Conservation (phyloP, 73 alveolate genomes). For the Uronychia setigera region DNA sequence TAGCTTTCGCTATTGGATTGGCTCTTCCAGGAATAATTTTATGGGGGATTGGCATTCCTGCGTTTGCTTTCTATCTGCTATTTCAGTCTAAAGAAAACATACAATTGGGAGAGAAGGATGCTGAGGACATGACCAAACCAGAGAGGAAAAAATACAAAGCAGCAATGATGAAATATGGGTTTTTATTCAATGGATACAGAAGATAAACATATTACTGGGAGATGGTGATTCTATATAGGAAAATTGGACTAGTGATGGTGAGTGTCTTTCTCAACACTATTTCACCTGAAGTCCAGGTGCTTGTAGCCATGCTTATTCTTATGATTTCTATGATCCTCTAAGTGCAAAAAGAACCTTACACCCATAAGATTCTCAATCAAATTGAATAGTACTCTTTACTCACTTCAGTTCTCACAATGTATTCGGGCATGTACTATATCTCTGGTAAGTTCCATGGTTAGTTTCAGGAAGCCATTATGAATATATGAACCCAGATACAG, state of each 20-base stretch:
- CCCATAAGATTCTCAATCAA: constrained; percentile 12
- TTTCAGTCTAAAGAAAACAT: constrained; percentile 16
- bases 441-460: constrained; percentile 10
- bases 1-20: constrained; percentile 10
- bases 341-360: constrained; percentile 18
- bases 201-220: constrained; percentile 49
- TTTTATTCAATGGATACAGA: constrained; percentile 43
- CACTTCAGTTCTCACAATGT: constrained; percentile 29
- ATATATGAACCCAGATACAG: constrained; percentile 19
- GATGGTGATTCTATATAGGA: constrained; percentile 48
- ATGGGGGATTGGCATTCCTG: constrained; percentile 72
- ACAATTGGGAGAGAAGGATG: background rate
- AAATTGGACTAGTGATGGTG: constrained; percentile 27
- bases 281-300: constrained; percentile 57
- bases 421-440: constrained; percentile 53
- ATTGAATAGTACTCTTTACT: constrained; percentile 31
- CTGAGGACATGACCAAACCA: background rate
- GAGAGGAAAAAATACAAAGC: background rate
- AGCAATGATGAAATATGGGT: constrained; percentile 24
- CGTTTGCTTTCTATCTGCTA: constrained; percentile 24
- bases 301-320: constrained; percentile 38
- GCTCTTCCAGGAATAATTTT: constrained; percentile 50
- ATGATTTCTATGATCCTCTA: constrained; percentile 25
- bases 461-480: constrained; percentile 34
- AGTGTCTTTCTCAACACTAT: constrained; percentile 37